Percentiles rank a stretch among this genome's conserved stretches.
Evolutionary conservation across 2,329 filamentous ascomycete species (phyloP).

Genomic region (Calonectria crousiana): DNA sequence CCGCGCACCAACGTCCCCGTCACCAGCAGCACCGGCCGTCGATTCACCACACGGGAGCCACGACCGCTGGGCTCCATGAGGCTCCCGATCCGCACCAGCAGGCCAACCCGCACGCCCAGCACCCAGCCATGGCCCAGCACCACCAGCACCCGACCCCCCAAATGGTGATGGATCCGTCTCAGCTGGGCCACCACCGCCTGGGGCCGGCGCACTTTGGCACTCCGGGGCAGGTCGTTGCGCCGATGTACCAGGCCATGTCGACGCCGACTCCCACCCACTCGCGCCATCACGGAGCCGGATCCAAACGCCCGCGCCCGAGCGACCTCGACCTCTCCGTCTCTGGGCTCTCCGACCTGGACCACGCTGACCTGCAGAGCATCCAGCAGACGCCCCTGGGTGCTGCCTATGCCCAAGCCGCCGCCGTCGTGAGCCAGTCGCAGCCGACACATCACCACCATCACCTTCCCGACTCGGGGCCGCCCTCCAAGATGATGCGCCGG

Average conservation of each 20-base stretch:
- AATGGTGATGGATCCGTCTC: constrained; percentile 67
- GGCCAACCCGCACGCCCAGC: constrained; percentile 47
- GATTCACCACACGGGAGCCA: constrained; percentile 59
- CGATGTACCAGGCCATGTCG: constrained; percentile 64
- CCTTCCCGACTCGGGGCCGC: constrained; percentile 78
- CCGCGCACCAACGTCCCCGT: constrained; percentile 51
- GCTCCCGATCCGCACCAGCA: constrained; percentile 55
- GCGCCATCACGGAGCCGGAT: constrained; percentile 48
- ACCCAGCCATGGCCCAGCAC: constrained; percentile 56
- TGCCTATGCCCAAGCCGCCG: constrained; percentile 61
- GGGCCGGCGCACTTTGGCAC: constrained; percentile 66
- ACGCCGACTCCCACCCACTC: constrained; percentile 53
- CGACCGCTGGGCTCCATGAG: constrained; percentile 60
- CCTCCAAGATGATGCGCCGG: constrained; percentile 75
- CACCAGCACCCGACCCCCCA: constrained; percentile 63
- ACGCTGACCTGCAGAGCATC: constrained; percentile 67
- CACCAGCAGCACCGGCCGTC: constrained; percentile 59
- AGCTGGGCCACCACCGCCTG: constrained; percentile 65
- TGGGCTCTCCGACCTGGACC: constrained; percentile 65
- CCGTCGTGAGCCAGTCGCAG: constrained; percentile 47
- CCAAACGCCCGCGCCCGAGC: constrained; percentile 69
- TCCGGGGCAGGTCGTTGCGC: constrained; percentile 61
- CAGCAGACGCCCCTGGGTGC: constrained; percentile 65
- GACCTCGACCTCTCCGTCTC: constrained; percentile 69
- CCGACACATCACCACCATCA: constrained; percentile 85